Conservation (phyloP, 192 early-diverging fungal species). For the Coemansia sp. region DNA sequence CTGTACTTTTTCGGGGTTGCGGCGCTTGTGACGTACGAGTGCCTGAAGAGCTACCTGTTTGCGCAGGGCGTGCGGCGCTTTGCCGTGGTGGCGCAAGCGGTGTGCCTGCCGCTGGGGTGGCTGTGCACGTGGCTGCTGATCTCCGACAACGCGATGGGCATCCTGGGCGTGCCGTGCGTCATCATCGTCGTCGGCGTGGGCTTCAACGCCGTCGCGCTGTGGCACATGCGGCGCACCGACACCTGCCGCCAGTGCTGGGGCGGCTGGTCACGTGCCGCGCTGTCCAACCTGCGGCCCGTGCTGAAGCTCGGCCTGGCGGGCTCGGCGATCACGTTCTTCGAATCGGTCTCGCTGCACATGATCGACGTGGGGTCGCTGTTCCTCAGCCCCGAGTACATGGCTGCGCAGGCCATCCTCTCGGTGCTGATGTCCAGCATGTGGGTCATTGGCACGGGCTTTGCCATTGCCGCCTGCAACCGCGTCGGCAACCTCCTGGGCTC, state of each 20-base stretch:
- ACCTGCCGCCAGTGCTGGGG: constrained; percentile 78
- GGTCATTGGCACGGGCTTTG: constrained; percentile 67
- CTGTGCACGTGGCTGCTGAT: constrained; percentile 80
- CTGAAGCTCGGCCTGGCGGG: constrained; percentile 77
- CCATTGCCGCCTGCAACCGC: constrained; percentile 79
- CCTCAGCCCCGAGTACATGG: constrained; percentile 72
- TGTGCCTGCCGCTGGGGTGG: constrained; percentile 70
- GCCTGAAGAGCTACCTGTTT: constrained; percentile 81
- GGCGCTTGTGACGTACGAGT: constrained; percentile 75
- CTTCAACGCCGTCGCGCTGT: constrained; percentile 50
- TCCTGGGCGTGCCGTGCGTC: constrained; percentile 70
- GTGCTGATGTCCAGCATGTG: constrained; percentile 66
- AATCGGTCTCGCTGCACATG: constrained; percentile 78
- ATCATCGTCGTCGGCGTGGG: constrained; percentile 56
- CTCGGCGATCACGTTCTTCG: constrained; percentile 74
- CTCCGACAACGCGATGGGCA: constrained; percentile 57
- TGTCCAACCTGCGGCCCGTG: constrained; percentile 61
- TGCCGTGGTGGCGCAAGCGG: constrained; percentile 65
- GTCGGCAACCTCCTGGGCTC: constrained; percentile 78
- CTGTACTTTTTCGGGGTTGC: constrained; percentile 71
- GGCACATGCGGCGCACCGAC: constrained; percentile 59
- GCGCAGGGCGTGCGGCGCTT: constrained; percentile 90
- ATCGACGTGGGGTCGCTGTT: constrained; percentile 74
- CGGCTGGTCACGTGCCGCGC: constrained; percentile 74
- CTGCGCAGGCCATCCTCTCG: constrained; percentile 80